Conservation (phyloP, 352 stramenopile genomes). For the Elongisporangium undulatum region DNA sequence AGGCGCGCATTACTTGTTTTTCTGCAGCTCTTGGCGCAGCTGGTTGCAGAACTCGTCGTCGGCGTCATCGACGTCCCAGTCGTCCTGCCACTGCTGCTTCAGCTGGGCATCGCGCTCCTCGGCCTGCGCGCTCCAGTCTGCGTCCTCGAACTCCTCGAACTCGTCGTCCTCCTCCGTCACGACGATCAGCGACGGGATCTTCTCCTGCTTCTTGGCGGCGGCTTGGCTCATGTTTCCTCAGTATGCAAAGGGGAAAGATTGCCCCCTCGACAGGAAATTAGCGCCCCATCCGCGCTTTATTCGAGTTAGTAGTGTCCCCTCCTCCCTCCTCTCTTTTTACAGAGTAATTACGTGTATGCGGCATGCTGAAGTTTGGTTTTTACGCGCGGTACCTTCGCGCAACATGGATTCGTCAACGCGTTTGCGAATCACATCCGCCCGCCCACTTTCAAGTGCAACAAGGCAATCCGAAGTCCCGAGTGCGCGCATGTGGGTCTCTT, state of each 20-base stretch:
- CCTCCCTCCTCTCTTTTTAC: neutral
- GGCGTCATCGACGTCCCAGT: slow-evolving; percentile 91
- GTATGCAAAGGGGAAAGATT: neutral
- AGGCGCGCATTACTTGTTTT: slow-evolving; percentile 47
- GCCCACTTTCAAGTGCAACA: slow-evolving; percentile 2
- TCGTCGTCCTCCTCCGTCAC: slow-evolving; percentile 87
- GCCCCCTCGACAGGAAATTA: neutral
- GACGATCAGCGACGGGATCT: slow-evolving; percentile 61
- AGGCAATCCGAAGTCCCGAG: neutral
- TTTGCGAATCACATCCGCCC: slow-evolving; percentile 28
- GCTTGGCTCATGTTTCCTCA: slow-evolving; percentile 7
- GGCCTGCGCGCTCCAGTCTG: slow-evolving; percentile 61
- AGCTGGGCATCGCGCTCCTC: slow-evolving; percentile 82
- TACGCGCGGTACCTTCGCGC: slow-evolving; percentile 5
- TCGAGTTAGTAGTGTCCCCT: too few relatives aligned
- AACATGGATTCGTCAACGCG: slow-evolving; percentile 7
- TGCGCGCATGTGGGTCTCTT: slow-evolving; percentile 48
- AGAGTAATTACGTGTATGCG: slow-evolving; percentile 7
- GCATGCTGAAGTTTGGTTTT: slow-evolving; percentile 4
- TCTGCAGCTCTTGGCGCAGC: slow-evolving; percentile 85
- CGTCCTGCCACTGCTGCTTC: slow-evolving; percentile 91
- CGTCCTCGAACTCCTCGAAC: slow-evolving; percentile 88
- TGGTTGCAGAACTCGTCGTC: slow-evolving; percentile 93
- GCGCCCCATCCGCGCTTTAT: neutral
- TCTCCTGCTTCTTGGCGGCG: slow-evolving; percentile 32